phyloP scores from a whole-genome alignment of 2,329 filamentous ascomycete species.

The Colletotrichum euphorbiae region DNA sequence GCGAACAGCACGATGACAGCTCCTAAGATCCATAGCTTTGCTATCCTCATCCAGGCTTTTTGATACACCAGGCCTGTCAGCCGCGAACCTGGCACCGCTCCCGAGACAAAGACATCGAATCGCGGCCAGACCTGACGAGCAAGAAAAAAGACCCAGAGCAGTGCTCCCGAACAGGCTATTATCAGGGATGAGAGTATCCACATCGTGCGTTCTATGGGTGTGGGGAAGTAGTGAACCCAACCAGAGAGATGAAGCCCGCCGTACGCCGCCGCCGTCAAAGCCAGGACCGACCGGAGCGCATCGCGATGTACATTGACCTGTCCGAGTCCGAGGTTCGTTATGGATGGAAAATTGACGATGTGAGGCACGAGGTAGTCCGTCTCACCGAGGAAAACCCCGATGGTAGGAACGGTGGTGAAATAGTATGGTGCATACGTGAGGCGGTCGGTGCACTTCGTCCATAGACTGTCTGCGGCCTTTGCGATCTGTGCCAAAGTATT shows the following conservation, averaged over 20 bases:
- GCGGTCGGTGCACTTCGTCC: conserved; percentile 13
- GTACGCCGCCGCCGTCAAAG: conserved; percentile 32
- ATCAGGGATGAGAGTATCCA: conserved; percentile 43
- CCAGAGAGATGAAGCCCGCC: conserved; percentile 42
- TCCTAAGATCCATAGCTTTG: conserved; percentile 2
- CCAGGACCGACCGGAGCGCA: conserved; percentile 30
- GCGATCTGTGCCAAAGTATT: conserved; percentile 6
- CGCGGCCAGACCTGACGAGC: conserved; percentile 28
- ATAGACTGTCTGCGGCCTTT: conserved; percentile 3
- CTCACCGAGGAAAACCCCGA: conserved; percentile 34
- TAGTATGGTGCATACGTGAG: conserved; percentile 5
- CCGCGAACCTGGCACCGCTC: conserved; percentile 17
- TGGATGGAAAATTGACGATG: conserved; percentile 28
- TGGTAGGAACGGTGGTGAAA: conserved; percentile 28
- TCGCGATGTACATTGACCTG: conserved; percentile 37
- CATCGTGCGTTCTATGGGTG: conserved; percentile 41
- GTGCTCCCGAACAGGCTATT: conserved; percentile 28
- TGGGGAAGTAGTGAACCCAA: conserved; percentile 46
- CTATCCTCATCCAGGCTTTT: conserved; percentile 22
- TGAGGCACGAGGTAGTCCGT: conserved; percentile 30
- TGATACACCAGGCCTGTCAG: not conserved
- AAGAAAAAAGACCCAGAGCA: conserved; percentile 37
- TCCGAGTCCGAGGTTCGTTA: conserved; percentile 32
- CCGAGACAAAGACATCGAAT: conserved; percentile 40
- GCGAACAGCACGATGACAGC: conserved; percentile 25